Conservation (phyloP, 2,329 filamentous ascomycete species). For the Magnaporthiopsis poae region DNA sequence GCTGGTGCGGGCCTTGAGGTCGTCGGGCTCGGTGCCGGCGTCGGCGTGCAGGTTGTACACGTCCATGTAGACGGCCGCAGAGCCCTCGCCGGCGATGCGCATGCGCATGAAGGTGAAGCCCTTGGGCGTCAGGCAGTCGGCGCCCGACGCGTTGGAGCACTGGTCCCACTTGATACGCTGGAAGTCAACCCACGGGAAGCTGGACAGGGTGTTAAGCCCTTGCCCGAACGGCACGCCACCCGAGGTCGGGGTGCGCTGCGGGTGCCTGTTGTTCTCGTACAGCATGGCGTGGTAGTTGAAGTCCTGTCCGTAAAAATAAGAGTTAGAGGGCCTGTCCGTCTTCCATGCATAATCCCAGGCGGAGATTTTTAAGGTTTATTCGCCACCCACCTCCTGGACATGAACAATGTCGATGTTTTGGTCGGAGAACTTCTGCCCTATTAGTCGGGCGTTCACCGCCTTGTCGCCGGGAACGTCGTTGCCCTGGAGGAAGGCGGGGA, state of each 20-base stretch:
- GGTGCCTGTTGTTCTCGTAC: constrained; percentile 50
- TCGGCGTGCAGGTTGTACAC: constrained; percentile 59
- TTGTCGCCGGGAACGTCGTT: constrained; percentile 57
- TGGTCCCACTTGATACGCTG: constrained; percentile 48
- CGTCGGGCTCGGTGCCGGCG: constrained; percentile 42
- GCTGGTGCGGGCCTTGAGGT: constrained; percentile 44
- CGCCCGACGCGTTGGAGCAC: constrained; percentile 45
- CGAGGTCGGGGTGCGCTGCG: constrained; percentile 52
- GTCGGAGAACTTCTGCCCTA: constrained; percentile 46
- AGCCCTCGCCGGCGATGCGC: constrained; percentile 28
- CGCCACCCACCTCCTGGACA: constrained; percentile 44
- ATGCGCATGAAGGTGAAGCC: constrained; percentile 59
- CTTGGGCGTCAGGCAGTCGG: constrained; percentile 59
- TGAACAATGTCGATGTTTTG: constrained; percentile 54
- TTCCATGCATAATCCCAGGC: background rate
- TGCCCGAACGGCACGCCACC: constrained; percentile 55
- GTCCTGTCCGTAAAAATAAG: constrained; percentile 26
- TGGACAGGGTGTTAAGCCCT: constrained; percentile 55
- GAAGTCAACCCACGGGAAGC: constrained; percentile 46
- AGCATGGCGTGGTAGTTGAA: constrained; percentile 59
- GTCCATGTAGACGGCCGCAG: constrained; percentile 44
- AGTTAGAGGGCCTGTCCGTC: background rate
- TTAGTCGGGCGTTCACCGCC: constrained; percentile 42
- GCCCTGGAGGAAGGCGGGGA: constrained; percentile 44
- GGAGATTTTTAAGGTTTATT: background rate